A percentile compares a stretch with the other conserved stretches of the same genome.
These are phyloP conservation scores for Dictyostelium capitatum DNA, from an alignment of 78 protist species.

Conservation along the genomic window DNA sequence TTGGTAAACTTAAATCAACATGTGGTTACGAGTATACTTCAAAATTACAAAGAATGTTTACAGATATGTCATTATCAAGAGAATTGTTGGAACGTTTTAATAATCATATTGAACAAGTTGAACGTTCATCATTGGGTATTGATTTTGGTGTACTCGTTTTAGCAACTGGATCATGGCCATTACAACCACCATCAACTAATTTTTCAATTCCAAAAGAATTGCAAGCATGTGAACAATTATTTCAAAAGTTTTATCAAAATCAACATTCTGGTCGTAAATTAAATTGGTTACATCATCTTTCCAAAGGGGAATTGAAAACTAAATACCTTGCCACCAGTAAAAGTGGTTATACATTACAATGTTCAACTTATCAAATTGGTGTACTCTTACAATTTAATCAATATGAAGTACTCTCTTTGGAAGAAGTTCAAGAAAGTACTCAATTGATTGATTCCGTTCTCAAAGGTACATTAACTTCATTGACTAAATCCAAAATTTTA, in stretches of 20 bases:
- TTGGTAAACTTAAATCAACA: slow-evolving; percentile 85
- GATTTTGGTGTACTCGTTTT: slow-evolving; percentile 89
- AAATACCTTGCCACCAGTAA: slow-evolving; percentile 51
- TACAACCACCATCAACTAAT: slow-evolving; percentile 80
- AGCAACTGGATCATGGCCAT: slow-evolving; percentile 92
- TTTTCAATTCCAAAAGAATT: slow-evolving; percentile 81
- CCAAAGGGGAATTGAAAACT: slow-evolving; percentile 90
- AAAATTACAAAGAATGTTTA: slow-evolving; percentile 94
- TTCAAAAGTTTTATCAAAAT: slow-evolving; percentile 72
- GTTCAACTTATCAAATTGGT: slow-evolving; percentile 89
- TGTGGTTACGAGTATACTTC: slow-evolving; percentile 94
- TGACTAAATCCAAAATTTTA: slow-evolving; percentile 81
- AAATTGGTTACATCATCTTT: slow-evolving; percentile 90
- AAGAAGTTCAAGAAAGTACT: slow-evolving; percentile 79
- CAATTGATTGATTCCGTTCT: slow-evolving; percentile 76
- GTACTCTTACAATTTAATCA: slow-evolving; percentile 87
- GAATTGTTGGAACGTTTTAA: slow-evolving; percentile 75
- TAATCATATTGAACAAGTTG: slow-evolving; percentile 53
- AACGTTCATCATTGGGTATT: slow-evolving; percentile 22
- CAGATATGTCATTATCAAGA: slow-evolving; percentile 88
- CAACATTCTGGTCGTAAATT: slow-evolving; percentile 90
- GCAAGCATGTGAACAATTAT: slow-evolving; percentile 79
- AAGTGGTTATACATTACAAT: slow-evolving; percentile 78
- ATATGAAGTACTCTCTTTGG: slow-evolving; percentile 44
- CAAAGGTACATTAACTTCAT: slow-evolving; percentile 47